Evolutionary conservation across 768 basidiomycete species (phyloP), one percentile per base, ranked within the genome.

Genomic region (Gymnopilus dilepis): DNA sequence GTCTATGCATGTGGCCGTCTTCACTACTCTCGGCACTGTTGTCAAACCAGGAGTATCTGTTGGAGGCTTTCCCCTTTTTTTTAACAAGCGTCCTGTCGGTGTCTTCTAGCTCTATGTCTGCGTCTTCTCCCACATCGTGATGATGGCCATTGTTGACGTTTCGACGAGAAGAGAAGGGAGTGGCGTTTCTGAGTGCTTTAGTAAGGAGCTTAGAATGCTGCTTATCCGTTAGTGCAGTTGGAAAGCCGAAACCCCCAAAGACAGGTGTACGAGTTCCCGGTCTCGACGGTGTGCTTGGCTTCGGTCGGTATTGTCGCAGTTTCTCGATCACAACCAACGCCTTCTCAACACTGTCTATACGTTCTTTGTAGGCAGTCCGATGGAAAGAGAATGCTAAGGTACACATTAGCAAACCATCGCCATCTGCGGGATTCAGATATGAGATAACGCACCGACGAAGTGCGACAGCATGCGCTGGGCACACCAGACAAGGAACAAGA

Each of bases 341-440:
- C 40, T 78, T 73, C 58, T 78, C 74, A 6, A 92, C 81, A n/a
- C 77, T 74, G 9, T 84, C 80, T 4, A 92, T 75, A 51, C 91
- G 89, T 33, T 93, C 91, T 65, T 80, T 82, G 71, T 86, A 94
- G 9, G 92, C 92, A 3, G 84, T 87, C n/a, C 80, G 84, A 70
- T 93, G 91, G 73, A 94, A 94, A 19, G 83, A 80, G 66, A 90
- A 89, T 0, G 91, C 90, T 80, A 37, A n/a, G 22, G 41, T 4
- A 22, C 52, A 13, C 40, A 63, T 21, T 13, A 11, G 31, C 19
- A n/a, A 5, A 28, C 6, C 30, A 45, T 37, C 40, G 24, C 13
- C 19, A 6, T 8, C 11, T n/a, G 12, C 24, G 5, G 21, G 28
- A 28, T 42, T 28, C 38, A 31, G 38, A 22, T 51, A 26, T 2